These are phyloP conservation scores for Torrubiella hemipterigena DNA, from an alignment of 2,329 filamentous ascomycete genomes.

Conservation along the genomic window DNA sequence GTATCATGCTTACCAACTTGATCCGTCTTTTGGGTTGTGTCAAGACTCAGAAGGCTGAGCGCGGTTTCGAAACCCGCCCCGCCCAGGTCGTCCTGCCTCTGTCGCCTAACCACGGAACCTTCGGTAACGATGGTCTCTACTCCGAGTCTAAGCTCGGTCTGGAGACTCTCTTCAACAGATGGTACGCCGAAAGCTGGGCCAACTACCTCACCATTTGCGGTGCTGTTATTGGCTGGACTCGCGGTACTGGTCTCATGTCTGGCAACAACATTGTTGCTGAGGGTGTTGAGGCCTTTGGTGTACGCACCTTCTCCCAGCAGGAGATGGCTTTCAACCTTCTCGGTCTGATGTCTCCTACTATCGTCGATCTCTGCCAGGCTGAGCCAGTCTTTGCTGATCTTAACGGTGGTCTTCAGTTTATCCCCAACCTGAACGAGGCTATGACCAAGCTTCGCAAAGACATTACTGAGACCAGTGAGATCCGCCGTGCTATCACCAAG, in stretches of 20 bases:
- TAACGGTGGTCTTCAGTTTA: constrained; percentile 95
- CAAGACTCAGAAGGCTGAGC: constrained; percentile 79
- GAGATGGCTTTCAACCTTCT: constrained; percentile 99
- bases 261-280: constrained; percentile 97
- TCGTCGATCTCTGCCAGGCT: constrained; percentile 89
- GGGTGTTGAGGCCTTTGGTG: constrained; percentile 90
- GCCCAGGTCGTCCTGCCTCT: constrained; percentile 93
- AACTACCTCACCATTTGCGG: constrained; percentile 98
- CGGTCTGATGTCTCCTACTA: constrained; percentile 84
- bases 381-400: constrained; percentile 96
- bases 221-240: constrained; percentile 97
- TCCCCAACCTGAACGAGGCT: constrained; percentile 85
- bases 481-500: constrained; percentile 86
- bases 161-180: constrained; percentile 96
- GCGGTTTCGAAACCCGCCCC: constrained; percentile 86
- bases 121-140: constrained; percentile 95
- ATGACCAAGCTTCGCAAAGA: constrained; percentile 92
- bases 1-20: constrained; percentile 98
- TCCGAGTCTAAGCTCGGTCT: constrained; percentile 95
- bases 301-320: constrained; percentile 96
- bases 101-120: constrained; percentile 96
- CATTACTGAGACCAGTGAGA: constrained; percentile 88
- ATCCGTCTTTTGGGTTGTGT: constrained; percentile 81
- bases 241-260: constrained; percentile 94
- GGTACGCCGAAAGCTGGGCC: constrained; percentile 95